phyloP scores from a whole-genome alignment of 2,329 filamentous ascomycete species.

The Scedosporium minutisporum region DNA sequence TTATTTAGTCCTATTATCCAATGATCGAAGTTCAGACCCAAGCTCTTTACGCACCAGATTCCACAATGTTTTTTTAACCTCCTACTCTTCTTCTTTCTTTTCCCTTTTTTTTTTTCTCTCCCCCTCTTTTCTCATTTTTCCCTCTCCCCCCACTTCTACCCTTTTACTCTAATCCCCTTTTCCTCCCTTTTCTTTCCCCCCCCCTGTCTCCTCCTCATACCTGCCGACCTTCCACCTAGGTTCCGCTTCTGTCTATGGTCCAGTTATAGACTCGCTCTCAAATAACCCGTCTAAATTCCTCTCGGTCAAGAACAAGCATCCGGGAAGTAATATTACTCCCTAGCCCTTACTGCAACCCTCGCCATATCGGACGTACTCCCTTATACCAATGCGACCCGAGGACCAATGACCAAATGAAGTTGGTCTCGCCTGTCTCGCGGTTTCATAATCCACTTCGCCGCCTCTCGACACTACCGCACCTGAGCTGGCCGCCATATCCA shows the following conservation, averaged over 20 bases:
- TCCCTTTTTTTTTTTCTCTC: too few relatives aligned
- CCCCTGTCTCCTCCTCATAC: neutral
- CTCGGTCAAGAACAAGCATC: neutral
- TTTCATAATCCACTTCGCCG: slow-evolving; percentile 8
- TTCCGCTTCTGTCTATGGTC: slow-evolving; percentile 1
- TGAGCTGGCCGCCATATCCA: slow-evolving; percentile 38
- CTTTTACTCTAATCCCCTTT: too few relatives aligned
- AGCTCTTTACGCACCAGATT: too few relatives aligned
- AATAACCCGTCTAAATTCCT: neutral
- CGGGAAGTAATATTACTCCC: neutral
- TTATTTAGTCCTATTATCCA: too few relatives aligned
- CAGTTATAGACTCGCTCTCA: slow-evolving; percentile 2
- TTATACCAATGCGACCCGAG: slow-evolving; percentile 6
- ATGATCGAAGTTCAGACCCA: too few relatives aligned
- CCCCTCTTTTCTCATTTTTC: too few relatives aligned
- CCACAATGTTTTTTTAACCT: too few relatives aligned
- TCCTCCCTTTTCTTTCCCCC: slow-evolving; percentile 1
- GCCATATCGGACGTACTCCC: neutral
- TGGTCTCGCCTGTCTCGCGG: slow-evolving; percentile 9
- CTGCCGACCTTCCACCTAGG: slow-evolving; percentile 4
- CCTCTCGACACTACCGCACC: slow-evolving; percentile 23
- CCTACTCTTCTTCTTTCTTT: too few relatives aligned
- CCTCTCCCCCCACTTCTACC: too few relatives aligned
- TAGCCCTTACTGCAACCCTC: neutral
- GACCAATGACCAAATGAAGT: slow-evolving; percentile 10